These are phyloP conservation scores for Globisporangium viniferum DNA, from an alignment of 352 stramenopile species.

Conservation along the genomic window DNA sequence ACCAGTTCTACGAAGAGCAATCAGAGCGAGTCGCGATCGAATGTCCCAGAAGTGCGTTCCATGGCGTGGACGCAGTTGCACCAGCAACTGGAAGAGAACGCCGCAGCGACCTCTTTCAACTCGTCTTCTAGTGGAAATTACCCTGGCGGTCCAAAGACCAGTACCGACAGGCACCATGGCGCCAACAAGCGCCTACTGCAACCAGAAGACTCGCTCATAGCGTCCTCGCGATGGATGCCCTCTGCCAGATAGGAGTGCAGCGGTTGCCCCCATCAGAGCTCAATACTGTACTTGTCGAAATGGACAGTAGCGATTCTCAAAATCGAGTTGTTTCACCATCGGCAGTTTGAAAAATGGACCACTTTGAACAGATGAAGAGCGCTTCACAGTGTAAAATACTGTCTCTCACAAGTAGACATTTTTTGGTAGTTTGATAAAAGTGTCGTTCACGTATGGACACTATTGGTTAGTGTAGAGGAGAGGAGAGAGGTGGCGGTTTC, in stretches of 20 bases:
- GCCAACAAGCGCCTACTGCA: not conserved
- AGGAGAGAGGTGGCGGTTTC: too few species aligned
- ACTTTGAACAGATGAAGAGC: too few species aligned
- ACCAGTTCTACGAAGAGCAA: not conserved
- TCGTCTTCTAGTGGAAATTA: not conserved
- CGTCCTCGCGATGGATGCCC: slow-evolving; percentile 55
- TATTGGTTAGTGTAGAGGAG: too few species aligned
- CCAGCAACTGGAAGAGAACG: slow-evolving; percentile 33
- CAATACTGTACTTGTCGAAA: not conserved
- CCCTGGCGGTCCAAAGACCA: not conserved
- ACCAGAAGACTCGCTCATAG: slow-evolving; percentile 31
- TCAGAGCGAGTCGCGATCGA: not conserved
- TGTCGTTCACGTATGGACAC: not conserved
- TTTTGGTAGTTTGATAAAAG: not conserved
- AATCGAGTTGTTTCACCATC: too few species aligned
- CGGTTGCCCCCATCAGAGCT: not conserved
- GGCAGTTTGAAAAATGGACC: too few species aligned
- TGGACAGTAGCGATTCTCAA: not conserved
- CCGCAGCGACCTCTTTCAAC: not conserved
- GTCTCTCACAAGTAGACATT: not conserved
- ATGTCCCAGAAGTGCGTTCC: not conserved
- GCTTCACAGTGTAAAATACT: not conserved
- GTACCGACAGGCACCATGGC: not conserved
- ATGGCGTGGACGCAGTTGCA: slow-evolving; percentile 39
- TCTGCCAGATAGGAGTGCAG: slow-evolving; percentile 1